phyloP scores from a whole-genome alignment of 345 rosid species.

The Boechera divaricarpa region DNA sequence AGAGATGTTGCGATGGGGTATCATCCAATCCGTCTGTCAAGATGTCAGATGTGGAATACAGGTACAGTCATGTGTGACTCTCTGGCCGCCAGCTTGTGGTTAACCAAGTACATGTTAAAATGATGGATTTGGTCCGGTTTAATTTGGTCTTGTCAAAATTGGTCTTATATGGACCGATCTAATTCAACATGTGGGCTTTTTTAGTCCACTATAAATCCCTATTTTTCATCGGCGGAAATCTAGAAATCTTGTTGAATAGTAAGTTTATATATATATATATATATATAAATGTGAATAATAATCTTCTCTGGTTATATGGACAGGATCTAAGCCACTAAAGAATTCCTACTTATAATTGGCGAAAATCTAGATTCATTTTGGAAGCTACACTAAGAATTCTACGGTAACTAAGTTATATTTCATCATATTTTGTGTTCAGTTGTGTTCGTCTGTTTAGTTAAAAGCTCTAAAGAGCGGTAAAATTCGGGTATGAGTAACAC shows the following conservation, averaged over 20 bases:
- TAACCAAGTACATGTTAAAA: background rate
- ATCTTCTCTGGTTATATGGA: too few relatives aligned
- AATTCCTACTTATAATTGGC: background rate
- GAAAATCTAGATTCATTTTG: background rate
- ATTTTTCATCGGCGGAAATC: background rate
- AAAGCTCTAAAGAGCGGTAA: background rate
- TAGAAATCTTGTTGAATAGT: background rate
- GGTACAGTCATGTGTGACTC: conserved; percentile 17
- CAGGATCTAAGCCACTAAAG: too few relatives aligned
- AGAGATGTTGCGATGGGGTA: background rate
- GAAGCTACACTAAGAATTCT: too few relatives aligned
- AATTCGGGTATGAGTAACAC: background rate
- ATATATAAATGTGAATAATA: too few relatives aligned
- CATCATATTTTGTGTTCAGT: too few relatives aligned
- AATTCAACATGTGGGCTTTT: background rate
- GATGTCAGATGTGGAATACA: background rate
- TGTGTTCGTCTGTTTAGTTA: background rate
- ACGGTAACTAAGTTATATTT: too few relatives aligned
- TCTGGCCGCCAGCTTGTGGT: background rate
- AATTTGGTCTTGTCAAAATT: background rate
- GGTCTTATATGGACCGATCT: conserved; percentile 14
- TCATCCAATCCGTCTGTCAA: background rate
- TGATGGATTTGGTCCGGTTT: conserved; percentile 24
- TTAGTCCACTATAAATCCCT: background rate
- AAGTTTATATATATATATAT: too few relatives aligned